Conservation (phyloP, 306 rosid genomes). For the Sophora flavescens region DNA sequence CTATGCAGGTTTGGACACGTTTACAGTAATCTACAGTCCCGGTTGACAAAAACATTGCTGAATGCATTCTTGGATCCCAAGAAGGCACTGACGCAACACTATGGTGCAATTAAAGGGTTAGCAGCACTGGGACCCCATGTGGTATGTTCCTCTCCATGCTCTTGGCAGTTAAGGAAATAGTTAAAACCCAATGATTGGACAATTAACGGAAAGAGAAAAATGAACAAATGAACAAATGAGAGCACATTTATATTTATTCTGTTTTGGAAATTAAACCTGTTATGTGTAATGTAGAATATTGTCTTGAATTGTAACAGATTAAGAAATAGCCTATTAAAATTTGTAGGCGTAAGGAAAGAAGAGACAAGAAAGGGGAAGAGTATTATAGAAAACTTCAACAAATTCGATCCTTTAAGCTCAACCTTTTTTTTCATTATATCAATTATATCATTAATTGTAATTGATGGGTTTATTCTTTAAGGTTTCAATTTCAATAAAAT, state of each 20-base stretch:
- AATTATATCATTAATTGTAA: slow-evolving; percentile 16
- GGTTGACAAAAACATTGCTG: slow-evolving; percentile 78
- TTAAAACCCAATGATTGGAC: background rate
- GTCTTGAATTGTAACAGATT: slow-evolving; percentile 6
- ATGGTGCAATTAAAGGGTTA: slow-evolving; percentile 90
- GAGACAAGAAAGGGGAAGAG: background rate
- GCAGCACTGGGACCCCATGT: slow-evolving; percentile 79
- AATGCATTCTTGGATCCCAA: slow-evolving; percentile 91
- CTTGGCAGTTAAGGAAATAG: slow-evolving; percentile 18
- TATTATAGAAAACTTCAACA: background rate
- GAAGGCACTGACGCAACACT: slow-evolving; percentile 83
- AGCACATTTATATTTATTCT: slow-evolving; percentile 22
- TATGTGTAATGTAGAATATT: slow-evolving; percentile 20
- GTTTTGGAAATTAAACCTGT: slow-evolving; percentile 14
- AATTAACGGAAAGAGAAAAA: slow-evolving; percentile 4
- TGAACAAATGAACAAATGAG: slow-evolving; percentile 32
- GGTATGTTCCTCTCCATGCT: slow-evolving; percentile 60
- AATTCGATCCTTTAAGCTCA: slow-evolving; percentile 22
- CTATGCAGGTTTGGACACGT: slow-evolving; percentile 82
- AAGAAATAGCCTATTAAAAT: slow-evolving; percentile 3
- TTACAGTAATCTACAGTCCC: slow-evolving; percentile 80
- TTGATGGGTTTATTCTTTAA: background rate
- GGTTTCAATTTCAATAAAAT: background rate
- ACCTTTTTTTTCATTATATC: background rate
- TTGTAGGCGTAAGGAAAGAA: slow-evolving; percentile 3